Evolutionary conservation across 306 rosid genomes (phyloP).

Genomic region (Begonia fuchsioides): DNA sequence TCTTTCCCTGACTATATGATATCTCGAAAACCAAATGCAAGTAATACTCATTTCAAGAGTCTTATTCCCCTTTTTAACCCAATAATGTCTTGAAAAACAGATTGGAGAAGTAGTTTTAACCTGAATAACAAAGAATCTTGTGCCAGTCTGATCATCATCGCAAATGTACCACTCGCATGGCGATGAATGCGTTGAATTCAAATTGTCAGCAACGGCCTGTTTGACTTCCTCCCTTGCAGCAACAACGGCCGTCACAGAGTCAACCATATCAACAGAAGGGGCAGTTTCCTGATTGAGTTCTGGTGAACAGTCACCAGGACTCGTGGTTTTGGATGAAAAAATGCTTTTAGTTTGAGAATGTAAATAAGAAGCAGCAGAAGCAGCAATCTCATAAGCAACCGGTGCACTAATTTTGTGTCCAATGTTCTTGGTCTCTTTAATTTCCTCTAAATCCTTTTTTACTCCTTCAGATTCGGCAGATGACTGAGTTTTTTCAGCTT

Average conservation of each 20-base stretch:
- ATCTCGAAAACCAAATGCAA: not conserved
- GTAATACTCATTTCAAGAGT: not conserved
- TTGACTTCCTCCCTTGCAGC: conserved; percentile 97
- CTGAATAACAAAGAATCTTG: conserved; percentile 80
- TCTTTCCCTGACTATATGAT: not conserved
- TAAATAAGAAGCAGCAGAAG: conserved; percentile 84
- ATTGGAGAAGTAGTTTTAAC: conserved; percentile 10
- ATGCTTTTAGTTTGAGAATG: conserved; percentile 56
- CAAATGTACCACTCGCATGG: conserved; percentile 94
- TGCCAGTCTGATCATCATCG: conserved; percentile 55
- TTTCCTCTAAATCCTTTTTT: conserved; percentile 16
- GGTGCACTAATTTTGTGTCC: conserved; percentile 46
- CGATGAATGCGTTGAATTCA: conserved; percentile 59
- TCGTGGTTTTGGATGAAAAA: conserved; percentile 61
- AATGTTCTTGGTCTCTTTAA: conserved; percentile 19
- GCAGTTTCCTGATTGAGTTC: conserved; percentile 55
- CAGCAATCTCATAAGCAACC: conserved; percentile 65
- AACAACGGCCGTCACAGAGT: conserved; percentile 86
- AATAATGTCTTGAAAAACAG: too few species aligned
- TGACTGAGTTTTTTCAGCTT: conserved; percentile 29
- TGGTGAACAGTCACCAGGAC: conserved; percentile 18
- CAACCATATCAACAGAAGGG: not conserved
- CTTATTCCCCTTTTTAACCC: too few species aligned
- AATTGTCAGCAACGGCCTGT: conserved; percentile 92
- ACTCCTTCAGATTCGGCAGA: conserved; percentile 21